Evolutionary conservation across 2,329 filamentous ascomycete species (phyloP).

Genomic region (Talaromyces sp.): DNA sequence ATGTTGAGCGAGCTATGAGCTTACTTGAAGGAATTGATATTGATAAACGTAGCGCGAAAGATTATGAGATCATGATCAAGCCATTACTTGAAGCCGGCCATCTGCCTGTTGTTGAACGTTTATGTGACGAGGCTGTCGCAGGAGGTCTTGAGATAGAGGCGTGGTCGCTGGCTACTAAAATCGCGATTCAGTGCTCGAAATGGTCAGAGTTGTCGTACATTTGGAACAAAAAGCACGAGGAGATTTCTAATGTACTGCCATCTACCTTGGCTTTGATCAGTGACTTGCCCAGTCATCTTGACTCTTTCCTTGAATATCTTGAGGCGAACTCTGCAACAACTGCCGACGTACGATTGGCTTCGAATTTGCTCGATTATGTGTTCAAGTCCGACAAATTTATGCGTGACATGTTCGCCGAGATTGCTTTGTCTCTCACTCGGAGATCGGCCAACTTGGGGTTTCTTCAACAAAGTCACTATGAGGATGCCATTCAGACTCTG

Average conservation of each 20-base stretch:
- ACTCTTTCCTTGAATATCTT: conserved; percentile 24
- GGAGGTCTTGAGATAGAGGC: conserved; percentile 26
- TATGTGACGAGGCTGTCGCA: conserved; percentile 42
- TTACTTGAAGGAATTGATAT: conserved; percentile 45
- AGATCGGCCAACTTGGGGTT: conserved; percentile 26
- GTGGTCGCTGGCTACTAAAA: conserved; percentile 30
- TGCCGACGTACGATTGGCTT: conserved; percentile 9
- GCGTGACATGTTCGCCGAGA: conserved; percentile 28
- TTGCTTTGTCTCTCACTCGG: conserved; percentile 30
- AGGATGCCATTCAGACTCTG: conserved; percentile 29
- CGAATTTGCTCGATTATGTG: conserved; percentile 19
- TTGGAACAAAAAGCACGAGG: conserved; percentile 24
- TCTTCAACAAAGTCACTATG: conserved; percentile 28
- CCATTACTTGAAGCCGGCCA: conserved; percentile 42
- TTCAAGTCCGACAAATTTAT: conserved; percentile 28
- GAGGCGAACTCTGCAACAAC: background rate
- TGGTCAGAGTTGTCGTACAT: conserved; percentile 33
- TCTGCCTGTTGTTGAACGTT: conserved; percentile 35
- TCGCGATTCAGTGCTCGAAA: conserved; percentile 30
- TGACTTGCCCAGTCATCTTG: conserved; percentile 23
- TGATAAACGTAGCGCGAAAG: conserved; percentile 36
- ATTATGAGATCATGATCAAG: conserved; percentile 46
- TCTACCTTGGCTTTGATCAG: conserved; percentile 18
- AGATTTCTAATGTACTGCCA: conserved; percentile 16
- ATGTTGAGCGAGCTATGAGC: conserved; percentile 43